Conservation (phyloP, 176 grass and related monocot species). For the Bromus sterilis region DNA sequence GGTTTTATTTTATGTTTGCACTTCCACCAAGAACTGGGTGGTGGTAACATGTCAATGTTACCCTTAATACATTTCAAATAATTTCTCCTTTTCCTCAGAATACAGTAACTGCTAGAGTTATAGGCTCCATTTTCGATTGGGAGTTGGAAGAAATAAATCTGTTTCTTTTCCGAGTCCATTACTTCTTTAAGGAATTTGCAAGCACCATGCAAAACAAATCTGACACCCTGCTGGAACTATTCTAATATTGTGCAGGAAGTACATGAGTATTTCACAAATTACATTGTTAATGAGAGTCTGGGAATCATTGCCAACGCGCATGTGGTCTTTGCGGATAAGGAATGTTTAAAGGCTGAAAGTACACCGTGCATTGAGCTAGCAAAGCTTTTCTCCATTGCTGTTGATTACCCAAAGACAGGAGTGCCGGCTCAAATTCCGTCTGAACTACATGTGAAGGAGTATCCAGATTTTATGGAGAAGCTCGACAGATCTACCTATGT, state of each 20-base stretch:
- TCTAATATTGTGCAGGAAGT: constrained; percentile 54
- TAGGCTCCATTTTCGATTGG: background rate
- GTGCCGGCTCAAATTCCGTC: constrained; percentile 57
- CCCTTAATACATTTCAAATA: background rate
- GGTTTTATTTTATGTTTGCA: background rate
- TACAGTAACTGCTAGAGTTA: background rate
- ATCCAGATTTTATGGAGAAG: constrained; percentile 99
- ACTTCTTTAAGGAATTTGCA: background rate
- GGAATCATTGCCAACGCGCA: constrained; percentile 87
- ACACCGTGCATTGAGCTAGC: constrained; percentile 47
- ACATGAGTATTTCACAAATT: constrained; percentile 69
- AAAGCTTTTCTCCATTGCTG: constrained; percentile 73
- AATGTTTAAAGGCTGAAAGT: constrained; percentile 43
- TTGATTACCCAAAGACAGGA: constrained; percentile 94
- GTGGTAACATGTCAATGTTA: background rate
- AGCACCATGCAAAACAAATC: background rate
- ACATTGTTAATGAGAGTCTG: constrained; percentile 89
- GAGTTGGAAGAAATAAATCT: background rate
- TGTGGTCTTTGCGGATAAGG: constrained; percentile 71
- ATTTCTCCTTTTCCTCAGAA: background rate
- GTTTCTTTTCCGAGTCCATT: background rate
- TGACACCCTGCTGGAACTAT: background rate
- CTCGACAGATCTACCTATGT: constrained; percentile 47
- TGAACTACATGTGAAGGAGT: constrained; percentile 55
- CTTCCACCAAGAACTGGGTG: background rate